phyloP scores from a whole-genome alignment of 1,284 basidiomycete genomes.

The Apiotrichum laibachii region DNA sequence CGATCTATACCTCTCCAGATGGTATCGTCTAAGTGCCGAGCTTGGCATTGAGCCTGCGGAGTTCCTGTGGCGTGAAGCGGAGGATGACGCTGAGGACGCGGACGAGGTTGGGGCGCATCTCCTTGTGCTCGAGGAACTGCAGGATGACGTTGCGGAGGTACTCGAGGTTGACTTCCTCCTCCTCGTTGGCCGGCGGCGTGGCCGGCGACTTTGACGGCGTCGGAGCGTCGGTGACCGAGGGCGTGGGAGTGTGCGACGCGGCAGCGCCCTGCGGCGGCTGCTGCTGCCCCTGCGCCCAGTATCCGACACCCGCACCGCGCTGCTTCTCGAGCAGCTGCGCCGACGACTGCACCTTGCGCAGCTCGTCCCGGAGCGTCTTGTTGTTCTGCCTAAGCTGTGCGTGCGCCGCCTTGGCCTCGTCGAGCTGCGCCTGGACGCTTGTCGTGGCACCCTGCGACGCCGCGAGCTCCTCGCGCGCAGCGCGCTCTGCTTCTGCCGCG shows the following conservation, averaged over 20 bases:
- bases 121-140: conserved; percentile 86
- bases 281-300: conserved; percentile 60
- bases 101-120: conserved; percentile 85
- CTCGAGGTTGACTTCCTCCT: conserved; percentile 89
- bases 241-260: neutral
- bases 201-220: conserved; percentile 3
- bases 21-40: conserved; percentile 25
- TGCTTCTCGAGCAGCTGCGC: conserved; percentile 82
- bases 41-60: conserved; percentile 75
- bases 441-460: conserved; percentile 39
- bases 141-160: conserved; percentile 90
- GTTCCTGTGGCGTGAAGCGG: conserved; percentile 90
- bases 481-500: conserved; percentile 50
- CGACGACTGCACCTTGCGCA: conserved; percentile 87
- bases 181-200: conserved; percentile 55
- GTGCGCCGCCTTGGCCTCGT: conserved; percentile 43
- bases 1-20: too few species aligned
- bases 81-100: conserved; percentile 85
- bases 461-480: conserved; percentile 50
- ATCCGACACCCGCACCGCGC: conserved; percentile 87
- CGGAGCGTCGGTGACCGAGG: neutral
- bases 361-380: conserved; percentile 84
- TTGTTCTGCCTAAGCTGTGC: conserved; percentile 53
- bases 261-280: neutral
- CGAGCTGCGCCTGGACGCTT: conserved; percentile 47